A percentile compares a stretch with the other conserved stretches of the same genome.
Evolutionary conservation across 1,139 yeast genomes (phyloP).

Genomic region (Kodamaea sp.): DNA sequence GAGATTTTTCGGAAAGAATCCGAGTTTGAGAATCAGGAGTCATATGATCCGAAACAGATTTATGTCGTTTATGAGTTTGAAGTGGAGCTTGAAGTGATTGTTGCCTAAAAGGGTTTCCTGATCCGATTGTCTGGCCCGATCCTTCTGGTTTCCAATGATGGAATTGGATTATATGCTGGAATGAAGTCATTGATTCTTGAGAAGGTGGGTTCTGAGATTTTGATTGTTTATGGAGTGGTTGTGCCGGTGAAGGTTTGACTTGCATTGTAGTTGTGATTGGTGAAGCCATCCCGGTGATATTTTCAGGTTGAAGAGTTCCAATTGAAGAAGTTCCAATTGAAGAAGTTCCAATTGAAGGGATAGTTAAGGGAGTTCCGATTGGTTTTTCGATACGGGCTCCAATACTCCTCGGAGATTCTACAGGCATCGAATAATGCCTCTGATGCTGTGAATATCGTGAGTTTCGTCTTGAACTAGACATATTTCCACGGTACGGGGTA

Average conservation of each 20-base stretch:
- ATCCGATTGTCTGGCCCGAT: slow-evolving; percentile 16
- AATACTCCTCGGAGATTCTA: slow-evolving; percentile 17
- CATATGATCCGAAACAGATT: slow-evolving; percentile 16
- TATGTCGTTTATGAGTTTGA: slow-evolving; percentile 21
- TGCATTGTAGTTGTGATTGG: slow-evolving; percentile 34
- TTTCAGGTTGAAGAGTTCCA: too few species aligned
- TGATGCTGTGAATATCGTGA: slow-evolving; percentile 30
- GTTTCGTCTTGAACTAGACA: slow-evolving; percentile 14
- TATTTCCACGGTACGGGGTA: slow-evolving; percentile 22
- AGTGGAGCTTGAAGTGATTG: slow-evolving; percentile 7
- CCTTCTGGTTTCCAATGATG: slow-evolving; percentile 52
- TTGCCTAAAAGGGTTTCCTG: slow-evolving; percentile 7
- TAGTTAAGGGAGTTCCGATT: slow-evolving; percentile 1
- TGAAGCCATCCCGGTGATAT: slow-evolving; percentile 17
- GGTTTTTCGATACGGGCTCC: slow-evolving; percentile 1
- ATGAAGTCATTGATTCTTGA: slow-evolving; percentile 50
- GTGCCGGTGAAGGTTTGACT: slow-evolving; percentile 45
- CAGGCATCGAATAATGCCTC: slow-evolving; percentile 45
- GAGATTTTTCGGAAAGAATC: slow-evolving; percentile 2
- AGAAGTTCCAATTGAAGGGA: not conserved
- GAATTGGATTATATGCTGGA: slow-evolving; percentile 50
- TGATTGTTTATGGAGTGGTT: slow-evolving; percentile 39
- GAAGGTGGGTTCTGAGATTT: slow-evolving; percentile 37
- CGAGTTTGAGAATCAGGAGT: slow-evolving; percentile 12
- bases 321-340: too few species aligned